Evolutionary conservation across 2,329 filamentous ascomycete species (phyloP).

Genomic region (Epicoccum sorghinum): DNA sequence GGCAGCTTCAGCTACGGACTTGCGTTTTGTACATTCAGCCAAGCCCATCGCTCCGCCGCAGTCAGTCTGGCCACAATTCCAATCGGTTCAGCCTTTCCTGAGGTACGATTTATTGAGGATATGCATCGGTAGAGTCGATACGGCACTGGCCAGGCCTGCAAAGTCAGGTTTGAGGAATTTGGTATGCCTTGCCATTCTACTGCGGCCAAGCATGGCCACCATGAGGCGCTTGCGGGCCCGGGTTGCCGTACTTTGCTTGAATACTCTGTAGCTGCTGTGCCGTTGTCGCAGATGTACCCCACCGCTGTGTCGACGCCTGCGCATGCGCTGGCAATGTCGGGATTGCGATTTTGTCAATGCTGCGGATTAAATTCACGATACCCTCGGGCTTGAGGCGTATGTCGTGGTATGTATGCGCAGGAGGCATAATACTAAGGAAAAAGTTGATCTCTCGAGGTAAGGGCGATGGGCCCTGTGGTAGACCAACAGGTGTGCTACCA

Average conservation of each 20-base stretch:
- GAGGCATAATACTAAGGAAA: slow-evolving; percentile 73
- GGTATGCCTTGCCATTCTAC: neutral
- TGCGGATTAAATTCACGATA: slow-evolving; percentile 75
- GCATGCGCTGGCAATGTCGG: slow-evolving; percentile 18
- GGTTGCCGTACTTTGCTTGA: slow-evolving; percentile 39
- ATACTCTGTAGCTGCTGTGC: slow-evolving; percentile 41
- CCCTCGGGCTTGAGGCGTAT: slow-evolving; percentile 72
- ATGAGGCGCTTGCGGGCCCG: slow-evolving; percentile 3
- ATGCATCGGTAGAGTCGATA: neutral
- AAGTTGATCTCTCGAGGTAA: slow-evolving; percentile 69
- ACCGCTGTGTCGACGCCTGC: slow-evolving; percentile 25
- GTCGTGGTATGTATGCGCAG: slow-evolving; percentile 72
- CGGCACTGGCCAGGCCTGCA: neutral
- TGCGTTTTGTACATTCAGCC: too few relatives aligned
- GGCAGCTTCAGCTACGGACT: too few relatives aligned
- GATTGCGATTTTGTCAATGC: slow-evolving; percentile 39
- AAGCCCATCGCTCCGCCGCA: too few relatives aligned
- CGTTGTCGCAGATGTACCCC: slow-evolving; percentile 33
- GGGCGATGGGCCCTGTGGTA: slow-evolving; percentile 59
- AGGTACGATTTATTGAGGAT: too few relatives aligned
- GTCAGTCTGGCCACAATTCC: too few relatives aligned
- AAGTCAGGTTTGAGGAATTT: neutral
- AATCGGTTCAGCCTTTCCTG: too few relatives aligned
- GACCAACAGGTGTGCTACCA: slow-evolving; percentile 34
- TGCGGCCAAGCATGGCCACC: slow-evolving; percentile 12